Evolutionary conservation across 2,329 filamentous ascomycete genomes (phyloP).

Genomic region (Colletotrichum graminicola): DNA sequence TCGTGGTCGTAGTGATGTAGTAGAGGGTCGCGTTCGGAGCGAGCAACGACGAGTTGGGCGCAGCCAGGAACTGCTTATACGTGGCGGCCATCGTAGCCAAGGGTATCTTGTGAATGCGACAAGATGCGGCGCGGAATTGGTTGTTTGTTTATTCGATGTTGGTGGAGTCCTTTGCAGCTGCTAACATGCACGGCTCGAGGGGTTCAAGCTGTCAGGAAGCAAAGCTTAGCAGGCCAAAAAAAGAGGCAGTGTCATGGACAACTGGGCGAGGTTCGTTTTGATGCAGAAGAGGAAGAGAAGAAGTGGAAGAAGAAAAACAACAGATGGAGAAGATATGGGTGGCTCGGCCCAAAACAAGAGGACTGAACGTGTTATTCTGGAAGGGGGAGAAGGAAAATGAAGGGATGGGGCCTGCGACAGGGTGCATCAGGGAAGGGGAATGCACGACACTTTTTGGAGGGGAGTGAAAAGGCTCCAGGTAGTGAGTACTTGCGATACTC

Average conservation of each 20-base stretch:
- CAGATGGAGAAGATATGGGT: conserved; percentile 39
- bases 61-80: conserved; percentile 80
- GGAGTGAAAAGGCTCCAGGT: conserved; percentile 12
- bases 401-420: conserved; percentile 41
- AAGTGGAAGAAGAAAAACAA: conserved; percentile 35
- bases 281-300: conserved; percentile 23
- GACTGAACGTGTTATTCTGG: conserved; percentile 38
- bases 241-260: conserved; percentile 24
- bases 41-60: conserved; percentile 73
- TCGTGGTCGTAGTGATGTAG: conserved; percentile 91
- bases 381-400: conserved; percentile 42
- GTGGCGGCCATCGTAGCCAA: conserved; percentile 55
- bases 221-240: conserved; percentile 29
- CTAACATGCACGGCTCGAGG: conserved; percentile 28
- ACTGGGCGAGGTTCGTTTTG: conserved; percentile 7
- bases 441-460: conserved; percentile 37
- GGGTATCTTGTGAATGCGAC: conserved; percentile 27
- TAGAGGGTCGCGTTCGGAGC: conserved; percentile 77
- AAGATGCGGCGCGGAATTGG: conserved; percentile 24
- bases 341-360: conserved; percentile 41
- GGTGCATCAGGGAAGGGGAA: conserved; percentile 36
- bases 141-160: conserved; percentile 23
- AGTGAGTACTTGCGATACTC: background rate
- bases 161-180: conserved; percentile 27
- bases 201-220: conserved; percentile 34